A percentile compares a stretch with the other conserved stretches of the same genome.
phyloP scores from a whole-genome alignment of 345 rosid genomes.

The Euphorbia lathyris region DNA sequence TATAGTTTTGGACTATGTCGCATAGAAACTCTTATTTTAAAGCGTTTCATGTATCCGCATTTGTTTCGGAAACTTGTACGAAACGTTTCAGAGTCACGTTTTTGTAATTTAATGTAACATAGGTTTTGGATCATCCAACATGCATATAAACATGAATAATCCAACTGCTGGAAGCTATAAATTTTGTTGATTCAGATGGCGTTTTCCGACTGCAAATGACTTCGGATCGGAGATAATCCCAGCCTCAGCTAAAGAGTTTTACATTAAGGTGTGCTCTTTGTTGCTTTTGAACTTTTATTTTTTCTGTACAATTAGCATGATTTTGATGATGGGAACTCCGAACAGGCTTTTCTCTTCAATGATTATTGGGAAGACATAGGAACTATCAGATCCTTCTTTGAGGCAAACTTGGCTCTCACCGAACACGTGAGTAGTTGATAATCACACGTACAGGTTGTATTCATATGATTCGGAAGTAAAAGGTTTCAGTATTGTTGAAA shows the following conservation, averaged over 20 bases:
- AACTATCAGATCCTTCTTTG: conserved; percentile 92
- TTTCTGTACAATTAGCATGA: neutral
- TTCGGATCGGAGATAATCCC: conserved; percentile 96
- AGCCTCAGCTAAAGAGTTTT: conserved; percentile 78
- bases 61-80: too few relatives aligned
- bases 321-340: conserved; percentile 19
- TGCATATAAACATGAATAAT: neutral
- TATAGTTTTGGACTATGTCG: too few relatives aligned
- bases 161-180: too few relatives aligned
- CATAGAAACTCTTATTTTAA: too few relatives aligned
- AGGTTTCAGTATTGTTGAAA: neutral
- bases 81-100: too few relatives aligned
- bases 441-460: neutral
- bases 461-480: neutral
- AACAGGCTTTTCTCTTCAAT: conserved; percentile 88
- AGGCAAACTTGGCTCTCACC: conserved; percentile 90
- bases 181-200: conserved; percentile 54
- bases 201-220: conserved; percentile 96
- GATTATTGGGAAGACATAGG: conserved; percentile 99
- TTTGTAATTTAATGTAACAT: too few relatives aligned
- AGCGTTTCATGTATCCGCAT: too few relatives aligned
- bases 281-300: neutral
- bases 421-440: conserved; percentile 59
- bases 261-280: conserved; percentile 49
- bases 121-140: neutral